These are phyloP conservation scores for Entomortierella parvispora DNA, from an alignment of 192 early-diverging fungal genomes.

Conservation along the genomic window DNA sequence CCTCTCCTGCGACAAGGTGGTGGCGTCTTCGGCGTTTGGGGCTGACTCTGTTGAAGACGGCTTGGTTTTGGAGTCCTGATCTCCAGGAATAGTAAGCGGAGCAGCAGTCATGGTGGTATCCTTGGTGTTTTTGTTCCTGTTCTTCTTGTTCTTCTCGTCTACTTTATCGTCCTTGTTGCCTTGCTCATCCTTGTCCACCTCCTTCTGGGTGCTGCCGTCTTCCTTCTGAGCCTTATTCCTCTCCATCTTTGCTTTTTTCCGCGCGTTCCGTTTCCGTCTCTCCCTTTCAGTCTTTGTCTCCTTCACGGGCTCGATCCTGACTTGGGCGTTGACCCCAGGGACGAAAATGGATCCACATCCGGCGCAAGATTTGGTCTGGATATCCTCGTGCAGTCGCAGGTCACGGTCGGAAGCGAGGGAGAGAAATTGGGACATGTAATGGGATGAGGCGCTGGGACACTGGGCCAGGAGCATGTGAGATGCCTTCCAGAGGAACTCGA, in stretches of 20 bases:
- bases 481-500: conserved; percentile 60
- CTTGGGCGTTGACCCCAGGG: conserved; percentile 52
- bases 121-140: neutral
- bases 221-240: neutral
- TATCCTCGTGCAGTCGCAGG: conserved; percentile 53
- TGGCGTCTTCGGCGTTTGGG: no score
- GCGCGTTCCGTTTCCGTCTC: conserved; percentile 16
- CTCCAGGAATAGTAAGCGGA: no score
- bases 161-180: neutral
- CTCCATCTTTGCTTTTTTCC: conserved; percentile 24
- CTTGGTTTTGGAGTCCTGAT: no score
- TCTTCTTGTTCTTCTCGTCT: neutral
- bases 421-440: conserved; percentile 59
- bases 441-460: conserved; percentile 51
- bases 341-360: conserved; percentile 59
- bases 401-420: conserved; percentile 37
- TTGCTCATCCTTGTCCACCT: neutral
- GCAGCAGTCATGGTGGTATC: neutral
- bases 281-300: conserved; percentile 28
- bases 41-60: neutral
- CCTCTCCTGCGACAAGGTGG: neutral
- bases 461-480: conserved; percentile 45
- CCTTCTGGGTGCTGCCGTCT: neutral
- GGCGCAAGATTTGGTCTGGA: conserved; percentile 50
- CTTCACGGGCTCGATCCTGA: conserved; percentile 32